Base-by-base conservation (phyloP, 2,329 filamentous ascomycete genomes). In the Grosmannia huntii region DNA sequence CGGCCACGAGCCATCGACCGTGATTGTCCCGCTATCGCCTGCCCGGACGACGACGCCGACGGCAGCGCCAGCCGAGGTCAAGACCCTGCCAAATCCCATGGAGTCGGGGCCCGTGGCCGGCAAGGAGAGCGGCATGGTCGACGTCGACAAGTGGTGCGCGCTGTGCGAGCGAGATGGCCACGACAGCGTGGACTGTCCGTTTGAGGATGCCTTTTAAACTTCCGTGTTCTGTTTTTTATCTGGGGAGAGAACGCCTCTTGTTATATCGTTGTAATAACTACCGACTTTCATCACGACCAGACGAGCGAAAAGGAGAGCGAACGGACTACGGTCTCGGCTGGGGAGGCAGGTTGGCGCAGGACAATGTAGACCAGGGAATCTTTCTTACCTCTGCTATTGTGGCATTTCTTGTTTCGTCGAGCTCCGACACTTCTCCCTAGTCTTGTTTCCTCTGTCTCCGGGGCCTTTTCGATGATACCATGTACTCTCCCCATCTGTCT, bases 81-180 rank as follows among this genome's bases (percentile, higher is more conserved):
- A 73, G 62, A 76, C 78, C 55, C 70, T 83, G 55, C 81, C 82
- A 4, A 85, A 83, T 65, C 80, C 78, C 9, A 81, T 83, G 75
- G 84, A 84, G 57, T 78, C 77, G 57, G 83, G 83, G 2, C 85
- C 88, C 2, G 80, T 89, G 27, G 86, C 88, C 5, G 89, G 89
- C 56, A 92, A 90, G 73, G 83, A 86, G 63, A 90, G 84, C 58
- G 87, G 87, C 1, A 75, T 89, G 53, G 78, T 92, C 63, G 90
- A 97, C 66, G 82, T 85, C 57, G 82, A 86, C 62, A 96, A 96
- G 73, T 99, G 94, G 94, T 99, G 94, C 72, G 94, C 94, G 19
- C 77, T 97, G 51, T 99, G 94, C 69, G 94, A 99, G 76, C 84
- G 89, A 62, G 94, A 99, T 67, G 94, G 94, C 16, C 94, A 99